Conservation (phyloP, 306 rosid genomes). For the Mimosa pudica region DNA sequence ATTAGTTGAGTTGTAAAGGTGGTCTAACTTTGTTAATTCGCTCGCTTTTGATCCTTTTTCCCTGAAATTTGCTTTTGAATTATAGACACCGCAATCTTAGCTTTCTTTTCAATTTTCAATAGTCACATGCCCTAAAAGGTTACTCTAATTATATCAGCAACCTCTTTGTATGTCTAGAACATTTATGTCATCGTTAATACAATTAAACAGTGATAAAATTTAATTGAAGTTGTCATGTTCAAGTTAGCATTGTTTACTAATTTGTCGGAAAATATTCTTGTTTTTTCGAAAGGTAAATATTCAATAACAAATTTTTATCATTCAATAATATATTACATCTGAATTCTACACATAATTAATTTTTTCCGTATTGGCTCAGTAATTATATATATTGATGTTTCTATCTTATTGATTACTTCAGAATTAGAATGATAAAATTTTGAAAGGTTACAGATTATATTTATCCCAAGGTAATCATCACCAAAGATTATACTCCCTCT, state of each 20-base stretch:
- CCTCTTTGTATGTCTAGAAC: background rate
- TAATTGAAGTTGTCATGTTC: background rate
- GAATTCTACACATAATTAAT: too few relatives aligned
- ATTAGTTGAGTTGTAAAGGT: conserved; percentile 22
- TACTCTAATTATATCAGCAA: background rate
- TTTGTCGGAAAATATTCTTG: background rate
- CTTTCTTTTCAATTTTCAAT: conserved; percentile 4
- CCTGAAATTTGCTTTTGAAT: conserved; percentile 3
- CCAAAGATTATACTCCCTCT: too few relatives aligned
- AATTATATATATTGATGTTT: background rate
- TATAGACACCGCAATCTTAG: background rate
- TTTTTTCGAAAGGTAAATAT: background rate
- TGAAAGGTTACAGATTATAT: too few relatives aligned
- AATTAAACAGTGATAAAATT: background rate
- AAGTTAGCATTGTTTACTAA: too few relatives aligned
- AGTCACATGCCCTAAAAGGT: background rate
- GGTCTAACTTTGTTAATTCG: conserved; percentile 14
- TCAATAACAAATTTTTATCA: background rate
- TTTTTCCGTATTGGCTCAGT: too few relatives aligned
- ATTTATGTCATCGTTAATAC: background rate
- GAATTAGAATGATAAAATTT: too few relatives aligned
- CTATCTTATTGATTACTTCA: background rate
- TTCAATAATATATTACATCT: background rate
- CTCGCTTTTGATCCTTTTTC: too few relatives aligned
- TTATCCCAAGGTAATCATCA: too few relatives aligned